Percentiles rank a stretch among this genome's conserved stretches.
Evolutionary conservation across 352 stramenopile genomes (phyloP).

Genomic region (Phytophthora pisi): DNA sequence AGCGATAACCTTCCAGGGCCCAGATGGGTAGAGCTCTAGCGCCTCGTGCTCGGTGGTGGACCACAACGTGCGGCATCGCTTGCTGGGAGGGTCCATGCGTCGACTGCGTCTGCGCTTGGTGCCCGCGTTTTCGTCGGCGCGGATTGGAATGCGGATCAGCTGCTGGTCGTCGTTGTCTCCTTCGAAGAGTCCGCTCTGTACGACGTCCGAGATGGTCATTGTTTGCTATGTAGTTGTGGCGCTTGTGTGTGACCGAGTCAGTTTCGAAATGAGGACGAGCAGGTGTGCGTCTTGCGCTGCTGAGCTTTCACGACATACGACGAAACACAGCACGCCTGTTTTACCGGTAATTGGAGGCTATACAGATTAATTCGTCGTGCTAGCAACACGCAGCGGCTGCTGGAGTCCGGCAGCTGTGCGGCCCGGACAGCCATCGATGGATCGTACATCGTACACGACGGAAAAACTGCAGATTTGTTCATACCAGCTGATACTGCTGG

Average conservation of each 20-base stretch:
- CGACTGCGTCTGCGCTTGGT: slow-evolving; percentile 22
- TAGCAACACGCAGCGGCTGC: too few species aligned
- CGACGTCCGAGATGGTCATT: slow-evolving; percentile 27
- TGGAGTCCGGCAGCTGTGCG: too few species aligned
- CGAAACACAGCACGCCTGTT: neutral
- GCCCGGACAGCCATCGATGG: slow-evolving; percentile 13
- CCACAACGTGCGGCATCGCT: slow-evolving; percentile 36
- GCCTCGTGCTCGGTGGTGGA: slow-evolving; percentile 42
- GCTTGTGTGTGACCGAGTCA: slow-evolving; percentile 3
- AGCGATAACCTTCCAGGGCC: slow-evolving; percentile 38
- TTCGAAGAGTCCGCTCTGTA: slow-evolving; percentile 28
- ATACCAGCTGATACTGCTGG: too few species aligned
- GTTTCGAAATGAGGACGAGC: slow-evolving; percentile 18
- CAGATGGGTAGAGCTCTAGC: slow-evolving; percentile 39
- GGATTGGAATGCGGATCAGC: slow-evolving; percentile 30
- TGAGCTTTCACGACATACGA: slow-evolving; percentile 7
- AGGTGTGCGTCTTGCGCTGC: slow-evolving; percentile 12
- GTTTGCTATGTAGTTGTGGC: neutral
- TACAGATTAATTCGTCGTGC: slow-evolving; percentile 28
- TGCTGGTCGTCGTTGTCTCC: slow-evolving; percentile 23
- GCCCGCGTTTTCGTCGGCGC: slow-evolving; percentile 7
- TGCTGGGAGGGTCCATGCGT: slow-evolving; percentile 18
- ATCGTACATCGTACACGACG: neutral
- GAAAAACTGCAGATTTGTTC: too few species aligned
- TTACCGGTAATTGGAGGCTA: too few species aligned